A percentile compares a stretch with the other conserved stretches of the same genome.
Evolutionary conservation across 176 grass and related monocot genomes (phyloP).

Genomic region (Avena atlantica): DNA sequence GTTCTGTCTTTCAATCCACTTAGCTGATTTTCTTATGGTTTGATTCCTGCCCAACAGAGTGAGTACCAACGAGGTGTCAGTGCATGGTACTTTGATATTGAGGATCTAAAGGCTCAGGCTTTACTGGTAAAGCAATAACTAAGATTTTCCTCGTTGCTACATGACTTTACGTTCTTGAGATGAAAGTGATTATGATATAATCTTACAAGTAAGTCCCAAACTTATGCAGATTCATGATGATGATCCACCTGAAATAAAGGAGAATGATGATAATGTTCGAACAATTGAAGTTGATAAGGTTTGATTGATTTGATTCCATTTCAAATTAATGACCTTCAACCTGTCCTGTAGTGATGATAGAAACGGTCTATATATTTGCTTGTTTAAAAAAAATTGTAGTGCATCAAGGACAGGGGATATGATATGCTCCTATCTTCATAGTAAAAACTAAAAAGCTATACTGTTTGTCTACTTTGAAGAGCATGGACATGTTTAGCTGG

Average conservation of each 20-base stretch:
- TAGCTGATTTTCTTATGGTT: constrained; percentile 11
- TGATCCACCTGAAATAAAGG: constrained; percentile 69
- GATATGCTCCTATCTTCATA: constrained; percentile 17
- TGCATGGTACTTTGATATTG: constrained; percentile 98
- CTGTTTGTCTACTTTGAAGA: not conserved
- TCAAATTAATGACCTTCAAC: constrained; percentile 28
- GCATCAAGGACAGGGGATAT: constrained; percentile 19
- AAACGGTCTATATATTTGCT: not conserved
- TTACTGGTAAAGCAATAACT: constrained; percentile 62
- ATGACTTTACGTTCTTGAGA: not conserved
- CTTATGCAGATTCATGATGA: constrained; percentile 76
- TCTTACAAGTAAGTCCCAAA: constrained; percentile 29
- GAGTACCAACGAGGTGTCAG: constrained; percentile 97
- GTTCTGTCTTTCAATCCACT: not conserved
- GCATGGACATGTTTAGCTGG: not conserved
- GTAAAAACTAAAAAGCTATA: not conserved
- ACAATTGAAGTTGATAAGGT: constrained; percentile 63
- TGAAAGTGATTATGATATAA: constrained; percentile 3
- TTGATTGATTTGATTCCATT: constrained; percentile 35
- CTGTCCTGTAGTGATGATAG: not conserved
- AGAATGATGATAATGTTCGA: constrained; percentile 65
- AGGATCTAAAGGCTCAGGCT: constrained; percentile 96
- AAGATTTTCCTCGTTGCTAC: not conserved
- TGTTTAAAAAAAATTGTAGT: not conserved
- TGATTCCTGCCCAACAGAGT: constrained; percentile 53